phyloP scores from a whole-genome alignment of 768 basidiomycete species.

The Leccinum broughii region DNA sequence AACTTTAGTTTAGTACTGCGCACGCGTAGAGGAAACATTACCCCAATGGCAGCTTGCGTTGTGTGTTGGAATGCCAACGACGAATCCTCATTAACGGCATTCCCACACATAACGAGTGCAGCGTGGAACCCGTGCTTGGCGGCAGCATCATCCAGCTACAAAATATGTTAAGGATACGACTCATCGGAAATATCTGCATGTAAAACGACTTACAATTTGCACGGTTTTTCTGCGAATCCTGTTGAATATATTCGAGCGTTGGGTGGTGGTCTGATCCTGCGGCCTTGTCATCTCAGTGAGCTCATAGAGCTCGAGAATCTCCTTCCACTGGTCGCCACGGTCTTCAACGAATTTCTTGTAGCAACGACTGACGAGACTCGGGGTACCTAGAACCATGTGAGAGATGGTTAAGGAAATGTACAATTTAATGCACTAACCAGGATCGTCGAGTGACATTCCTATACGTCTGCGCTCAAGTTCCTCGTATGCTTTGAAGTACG shows the following conservation, averaged over 20 bases:
- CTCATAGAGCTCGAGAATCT: neutral
- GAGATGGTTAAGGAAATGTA: too few species aligned
- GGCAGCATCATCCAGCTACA: neutral
- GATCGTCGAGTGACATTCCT: neutral
- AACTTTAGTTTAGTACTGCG: too few species aligned
- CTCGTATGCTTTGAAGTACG: neutral
- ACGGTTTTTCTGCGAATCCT: neutral
- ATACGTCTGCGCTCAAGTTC: neutral
- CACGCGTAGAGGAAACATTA: neutral
- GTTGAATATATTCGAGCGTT: neutral
- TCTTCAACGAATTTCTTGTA: neutral
- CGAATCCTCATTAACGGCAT: constrained; percentile 1
- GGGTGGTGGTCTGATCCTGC: neutral
- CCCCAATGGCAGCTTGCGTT: neutral
- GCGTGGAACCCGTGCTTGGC: constrained; percentile 3
- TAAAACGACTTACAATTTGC: neutral
- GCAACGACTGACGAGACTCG: neutral
- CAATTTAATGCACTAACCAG: neutral
- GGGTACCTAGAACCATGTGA: neutral
- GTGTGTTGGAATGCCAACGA: neutral
- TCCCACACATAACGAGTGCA: constrained; percentile 3
- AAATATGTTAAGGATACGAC: too few species aligned
- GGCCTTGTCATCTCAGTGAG: neutral
- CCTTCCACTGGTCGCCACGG: neutral
- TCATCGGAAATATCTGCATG: too few species aligned